Evolutionary conservation across 164 flowering plant genomes (phyloP), one percentile per base, ranked within the genome.

Genomic region (Euptelea pleiosperma): DNA sequence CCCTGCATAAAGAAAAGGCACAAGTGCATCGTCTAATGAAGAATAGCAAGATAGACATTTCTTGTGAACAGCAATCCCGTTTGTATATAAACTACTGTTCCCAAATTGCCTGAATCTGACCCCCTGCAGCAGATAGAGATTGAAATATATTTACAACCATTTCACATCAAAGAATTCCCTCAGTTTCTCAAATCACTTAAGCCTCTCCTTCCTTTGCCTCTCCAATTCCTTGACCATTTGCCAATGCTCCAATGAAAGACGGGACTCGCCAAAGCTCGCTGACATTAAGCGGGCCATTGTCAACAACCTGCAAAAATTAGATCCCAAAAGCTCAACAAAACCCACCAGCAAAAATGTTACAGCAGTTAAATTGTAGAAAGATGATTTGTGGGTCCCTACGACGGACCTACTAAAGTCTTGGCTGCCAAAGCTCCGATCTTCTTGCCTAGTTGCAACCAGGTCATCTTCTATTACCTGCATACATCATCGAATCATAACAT

Each of bases 181-280:
- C 58, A 25, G 11, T 58, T 52, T 43, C 49, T 47, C 52, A 16
- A 21, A 59, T 63, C 71, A 73, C 53, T 73, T 70, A 33, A 84
- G 62, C 68, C 98, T 78, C 68, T 87, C 88, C 44, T 42, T 76
- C 60, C 97, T 75, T 19, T 75, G 76, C 65, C 88, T 81, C 73
- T 93, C 97, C 52, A 89, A 61, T 68, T 89, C 96, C 75, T 79
- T 87, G 1, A 78, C 96, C 94, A 86, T 79, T 74, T 85, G 86
- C 98, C 98, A 92, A 43, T 83, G 94, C 53, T 87, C 97, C 73
- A 79, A 52, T 1, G 90, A 74, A 29, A 92, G 69, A 16, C 66
- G 26, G 28, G 81, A 81, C 60, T 89, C 96, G 5, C 98, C 96
- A 68, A 64, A 87, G 56, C 97, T 93, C 6, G 70, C 57, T 1